Evolutionary conservation across 352 stramenopile species (phyloP).

Genomic region (Phytophthora megakarya): DNA sequence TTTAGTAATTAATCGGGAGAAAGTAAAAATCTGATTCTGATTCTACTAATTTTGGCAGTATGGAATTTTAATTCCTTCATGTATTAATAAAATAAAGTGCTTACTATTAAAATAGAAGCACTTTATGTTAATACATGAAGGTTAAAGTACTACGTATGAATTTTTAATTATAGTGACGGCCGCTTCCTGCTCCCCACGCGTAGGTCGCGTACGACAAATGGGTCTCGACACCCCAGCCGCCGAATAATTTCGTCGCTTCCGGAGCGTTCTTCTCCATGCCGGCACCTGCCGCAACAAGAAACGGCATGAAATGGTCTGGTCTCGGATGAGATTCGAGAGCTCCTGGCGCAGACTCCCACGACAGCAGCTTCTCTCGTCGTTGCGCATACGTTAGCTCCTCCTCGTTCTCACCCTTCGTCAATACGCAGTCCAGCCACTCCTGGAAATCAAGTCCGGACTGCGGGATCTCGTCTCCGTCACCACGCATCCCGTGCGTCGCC

Average conservation of each 20-base stretch:
- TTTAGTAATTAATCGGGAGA: no score
- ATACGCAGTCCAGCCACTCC: conserved; percentile 42
- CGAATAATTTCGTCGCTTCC: conserved; percentile 40
- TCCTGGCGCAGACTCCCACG: conserved; percentile 46
- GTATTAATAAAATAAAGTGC: no score
- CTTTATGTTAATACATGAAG: no score
- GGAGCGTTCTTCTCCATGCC: conserved; percentile 49
- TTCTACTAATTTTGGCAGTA: not conserved
- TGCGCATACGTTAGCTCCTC: conserved; percentile 36
- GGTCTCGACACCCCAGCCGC: conserved; percentile 38
- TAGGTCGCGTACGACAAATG: conserved; percentile 52
- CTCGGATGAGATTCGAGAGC: conserved; percentile 45
- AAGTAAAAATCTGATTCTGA: conserved; percentile 5
- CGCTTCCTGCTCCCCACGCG: conserved; percentile 31
- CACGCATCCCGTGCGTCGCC: conserved; percentile 39
- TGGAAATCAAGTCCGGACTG: conserved; percentile 46
- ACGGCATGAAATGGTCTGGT: conserved; percentile 63
- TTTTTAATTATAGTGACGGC: not conserved
- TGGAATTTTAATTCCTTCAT: no score
- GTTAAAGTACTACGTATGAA: no score
- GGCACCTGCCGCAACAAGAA: conserved; percentile 54
- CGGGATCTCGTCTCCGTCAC: conserved; percentile 14
- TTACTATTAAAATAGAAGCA: no score
- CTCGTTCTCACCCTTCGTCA: conserved; percentile 27
- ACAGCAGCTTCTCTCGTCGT: conserved; percentile 41